Percentiles rank a stretch among this genome's conserved stretches.
Evolutionary conservation across 352 stramenopile genomes (phyloP).

Genomic region (Halophytophthora polymorphica): DNA sequence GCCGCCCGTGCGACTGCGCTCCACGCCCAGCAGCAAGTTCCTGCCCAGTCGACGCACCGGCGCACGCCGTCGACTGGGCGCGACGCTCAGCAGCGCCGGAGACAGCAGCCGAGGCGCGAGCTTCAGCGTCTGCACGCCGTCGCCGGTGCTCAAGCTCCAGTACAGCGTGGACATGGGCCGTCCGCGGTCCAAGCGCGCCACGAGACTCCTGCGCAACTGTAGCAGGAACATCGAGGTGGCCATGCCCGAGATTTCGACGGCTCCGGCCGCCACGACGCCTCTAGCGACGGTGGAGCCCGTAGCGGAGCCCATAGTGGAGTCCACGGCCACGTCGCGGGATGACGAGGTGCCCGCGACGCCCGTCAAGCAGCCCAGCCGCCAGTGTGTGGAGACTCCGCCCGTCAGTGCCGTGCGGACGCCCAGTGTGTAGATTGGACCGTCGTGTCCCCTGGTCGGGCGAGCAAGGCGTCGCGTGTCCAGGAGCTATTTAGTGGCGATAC

Average conservation of each 20-base stretch:
- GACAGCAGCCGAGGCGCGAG: conserved; percentile 23
- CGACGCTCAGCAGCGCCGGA: conserved; percentile 6
- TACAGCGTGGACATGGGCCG: conserved; percentile 75
- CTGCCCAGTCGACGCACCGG: conserved; percentile 12
- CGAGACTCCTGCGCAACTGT: conserved; percentile 36
- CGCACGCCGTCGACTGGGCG: conserved; percentile 19
- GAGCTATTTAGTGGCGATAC: no score
- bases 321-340: no score
- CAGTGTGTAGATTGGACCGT: no score
- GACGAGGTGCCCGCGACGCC: no score
- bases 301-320: no score
- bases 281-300: background rate
- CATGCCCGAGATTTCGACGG: conserved; percentile 27
- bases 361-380: no score
- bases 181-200: conserved; percentile 61
- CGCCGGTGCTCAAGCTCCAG: conserved; percentile 75
- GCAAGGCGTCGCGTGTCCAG: no score
- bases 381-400: no score
- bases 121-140: conserved; percentile 76
- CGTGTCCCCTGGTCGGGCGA: no score
- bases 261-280: no score
- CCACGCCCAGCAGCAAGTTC: conserved; percentile 35
- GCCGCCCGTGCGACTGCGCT: conserved; percentile 27
- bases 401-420: no score
- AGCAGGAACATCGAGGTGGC: conserved; percentile 57